A percentile compares a stretch with the other conserved stretches of the same genome.
Evolutionary conservation across 208 protist species (phyloP).

Genomic region (Trypanosoma vivax): DNA sequence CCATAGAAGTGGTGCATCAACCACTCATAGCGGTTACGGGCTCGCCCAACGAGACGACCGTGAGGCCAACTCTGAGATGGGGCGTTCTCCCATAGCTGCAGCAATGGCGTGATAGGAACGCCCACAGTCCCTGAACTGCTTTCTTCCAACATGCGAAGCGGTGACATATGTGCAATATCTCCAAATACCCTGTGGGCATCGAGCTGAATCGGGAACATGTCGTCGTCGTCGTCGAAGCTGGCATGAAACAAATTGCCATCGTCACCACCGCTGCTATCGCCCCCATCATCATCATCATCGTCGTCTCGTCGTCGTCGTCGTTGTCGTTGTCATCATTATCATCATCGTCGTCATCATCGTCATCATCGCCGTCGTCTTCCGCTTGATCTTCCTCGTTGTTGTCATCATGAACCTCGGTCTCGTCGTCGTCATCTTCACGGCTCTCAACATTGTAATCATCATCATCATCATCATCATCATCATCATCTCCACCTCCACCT

Average conservation of each 20-base stretch:
- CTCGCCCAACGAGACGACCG: too few relatives aligned
- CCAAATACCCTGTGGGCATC: too few relatives aligned
- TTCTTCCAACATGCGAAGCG: too few relatives aligned
- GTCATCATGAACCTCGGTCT: background rate
- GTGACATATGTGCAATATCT: too few relatives aligned
- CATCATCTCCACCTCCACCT: background rate
- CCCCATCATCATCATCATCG: conserved; percentile 1
- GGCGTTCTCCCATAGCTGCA: background rate
- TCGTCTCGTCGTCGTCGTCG: conserved; percentile 11
- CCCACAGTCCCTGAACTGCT: too few relatives aligned
- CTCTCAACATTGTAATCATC: conserved; percentile 1
- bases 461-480: background rate
- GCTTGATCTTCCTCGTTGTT: background rate
- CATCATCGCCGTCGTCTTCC: background rate
- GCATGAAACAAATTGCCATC: too few relatives aligned
- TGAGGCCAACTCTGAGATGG: background rate
- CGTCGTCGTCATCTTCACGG: conserved; percentile 7
- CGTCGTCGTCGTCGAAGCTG: too few relatives aligned
- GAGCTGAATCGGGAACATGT: too few relatives aligned
- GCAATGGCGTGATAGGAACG: background rate
- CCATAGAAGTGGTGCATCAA: background rate
- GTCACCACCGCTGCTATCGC: background rate
- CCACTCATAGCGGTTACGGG: conserved; percentile 1
- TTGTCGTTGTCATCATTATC: conserved; percentile 10
- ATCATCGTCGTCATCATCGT: conserved; percentile 18